These are phyloP conservation scores for Fragaria nilgerrensis DNA, from an alignment of 306 rosid genomes.

Conservation along the genomic window DNA sequence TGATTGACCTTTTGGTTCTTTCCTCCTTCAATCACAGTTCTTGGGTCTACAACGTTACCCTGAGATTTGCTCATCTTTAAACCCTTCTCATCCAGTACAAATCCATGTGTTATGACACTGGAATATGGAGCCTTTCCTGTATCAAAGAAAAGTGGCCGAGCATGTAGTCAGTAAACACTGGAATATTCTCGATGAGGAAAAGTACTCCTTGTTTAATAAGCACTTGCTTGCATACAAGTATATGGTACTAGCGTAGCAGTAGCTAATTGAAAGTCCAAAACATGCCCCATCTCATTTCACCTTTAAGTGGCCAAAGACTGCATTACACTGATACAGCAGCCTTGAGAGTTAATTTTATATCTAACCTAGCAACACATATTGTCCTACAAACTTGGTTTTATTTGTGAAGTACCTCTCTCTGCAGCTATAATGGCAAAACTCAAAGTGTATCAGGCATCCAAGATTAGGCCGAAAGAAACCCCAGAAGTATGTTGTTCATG, in stretches of 20 bases:
- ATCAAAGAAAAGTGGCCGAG: conserved; percentile 27
- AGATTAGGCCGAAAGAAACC: background rate
- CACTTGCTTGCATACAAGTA: background rate
- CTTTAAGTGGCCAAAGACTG: background rate
- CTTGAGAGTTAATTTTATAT: background rate
- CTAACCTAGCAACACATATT: background rate
- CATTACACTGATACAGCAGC: background rate
- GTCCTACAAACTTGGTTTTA: background rate
- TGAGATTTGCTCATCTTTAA: conserved; percentile 98
- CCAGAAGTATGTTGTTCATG: background rate
- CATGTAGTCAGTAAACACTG: conserved; percentile 10
- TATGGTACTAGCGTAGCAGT: background rate
- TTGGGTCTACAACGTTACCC: conserved; percentile 96
- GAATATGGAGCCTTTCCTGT: conserved; percentile 96
- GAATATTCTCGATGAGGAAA: background rate
- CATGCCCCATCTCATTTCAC: background rate
- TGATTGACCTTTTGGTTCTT: conserved; percentile 79
- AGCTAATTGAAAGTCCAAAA: background rate
- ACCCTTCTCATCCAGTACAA: conserved; percentile 95
- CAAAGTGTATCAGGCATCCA: background rate
- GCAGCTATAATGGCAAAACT: background rate
- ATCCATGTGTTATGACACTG: conserved; percentile 91
- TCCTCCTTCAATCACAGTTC: conserved; percentile 86
- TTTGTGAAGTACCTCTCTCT: background rate
- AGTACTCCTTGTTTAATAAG: background rate